Conservation (phyloP, 768 basidiomycete genomes). For the Rhodotorula taiwanensis region DNA sequence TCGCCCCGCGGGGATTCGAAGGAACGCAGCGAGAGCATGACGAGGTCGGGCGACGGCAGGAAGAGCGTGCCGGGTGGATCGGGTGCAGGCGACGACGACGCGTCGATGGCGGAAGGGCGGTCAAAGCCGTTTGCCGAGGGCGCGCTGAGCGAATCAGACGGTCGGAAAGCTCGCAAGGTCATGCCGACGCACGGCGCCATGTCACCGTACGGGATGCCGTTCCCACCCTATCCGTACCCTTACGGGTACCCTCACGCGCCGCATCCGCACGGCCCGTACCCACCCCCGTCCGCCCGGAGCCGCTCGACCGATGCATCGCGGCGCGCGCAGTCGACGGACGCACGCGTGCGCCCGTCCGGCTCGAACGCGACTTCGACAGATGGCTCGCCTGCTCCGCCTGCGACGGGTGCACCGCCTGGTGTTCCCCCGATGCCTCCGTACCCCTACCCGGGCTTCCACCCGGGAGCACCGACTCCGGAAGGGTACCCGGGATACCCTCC, state of each 20-base stretch:
- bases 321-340: conserved; percentile 26
- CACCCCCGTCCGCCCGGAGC: conserved; percentile 25
- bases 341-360: conserved; percentile 7
- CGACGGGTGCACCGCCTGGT: background rate
- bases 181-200: conserved; percentile 8
- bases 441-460: conserved; percentile 21
- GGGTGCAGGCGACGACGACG: conserved; percentile 11
- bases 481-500: conserved; percentile 25
- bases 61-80: conserved; percentile 30
- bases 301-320: conserved; percentile 21
- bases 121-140: conserved; percentile 26
- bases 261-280: conserved; percentile 34
- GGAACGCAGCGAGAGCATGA: conserved; percentile 32
- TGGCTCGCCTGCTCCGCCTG: conserved; percentile 2
- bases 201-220: conserved; percentile 29
- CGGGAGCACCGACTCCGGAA: conserved; percentile 19
- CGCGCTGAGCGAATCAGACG: conserved; percentile 3
- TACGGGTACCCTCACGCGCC: conserved; percentile 21
- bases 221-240: conserved; percentile 23
- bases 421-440: conserved; percentile 5
- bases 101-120: conserved; percentile 12
- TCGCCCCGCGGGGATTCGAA: conserved; percentile 11
- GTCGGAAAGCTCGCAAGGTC: conserved; percentile 31
- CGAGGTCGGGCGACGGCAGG: conserved; percentile 19
- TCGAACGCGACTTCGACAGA: conserved; percentile 7